phyloP scores from a whole-genome alignment of 2,329 filamentous ascomycete species.

The Simplicillium sp. region DNA sequence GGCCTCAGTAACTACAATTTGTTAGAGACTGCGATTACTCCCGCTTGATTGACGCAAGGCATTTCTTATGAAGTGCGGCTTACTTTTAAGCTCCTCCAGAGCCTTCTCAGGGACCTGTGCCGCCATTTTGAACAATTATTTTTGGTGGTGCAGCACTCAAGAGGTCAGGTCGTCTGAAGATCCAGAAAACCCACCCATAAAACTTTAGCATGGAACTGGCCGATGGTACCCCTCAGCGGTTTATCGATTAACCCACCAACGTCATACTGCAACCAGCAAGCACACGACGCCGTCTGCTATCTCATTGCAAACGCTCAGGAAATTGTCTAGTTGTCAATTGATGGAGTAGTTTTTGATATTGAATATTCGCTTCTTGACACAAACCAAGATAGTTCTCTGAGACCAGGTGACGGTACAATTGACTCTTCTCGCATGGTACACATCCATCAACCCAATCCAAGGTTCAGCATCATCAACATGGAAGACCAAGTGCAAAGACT shows the following conservation, averaged over 20 bases:
- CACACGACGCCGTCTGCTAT: neutral
- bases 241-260: too few relatives aligned
- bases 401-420: too few relatives aligned
- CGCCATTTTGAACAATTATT: slow-evolving; percentile 26
- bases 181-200: neutral
- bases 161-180: too few relatives aligned
- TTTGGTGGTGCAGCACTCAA: slow-evolving; percentile 1
- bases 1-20: slow-evolving; percentile 29
- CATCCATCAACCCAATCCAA: neutral
- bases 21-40: too few relatives aligned
- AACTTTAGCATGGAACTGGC: neutral
- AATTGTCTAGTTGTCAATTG: too few relatives aligned
- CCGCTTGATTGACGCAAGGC: too few relatives aligned
- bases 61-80: neutral
- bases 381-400: too few relatives aligned
- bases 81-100: slow-evolving; percentile 34
- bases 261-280: too few relatives aligned
- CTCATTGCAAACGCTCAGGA: too few relatives aligned
- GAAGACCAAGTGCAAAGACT: slow-evolving; percentile 65
- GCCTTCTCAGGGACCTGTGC: slow-evolving; percentile 31
- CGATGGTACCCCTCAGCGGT: neutral
- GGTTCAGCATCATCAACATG: slow-evolving; percentile 39
- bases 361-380: too few relatives aligned
- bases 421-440: too few relatives aligned
- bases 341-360: too few relatives aligned